Conservation (phyloP, 257 asterid species). For the Scutellaria minor region DNA sequence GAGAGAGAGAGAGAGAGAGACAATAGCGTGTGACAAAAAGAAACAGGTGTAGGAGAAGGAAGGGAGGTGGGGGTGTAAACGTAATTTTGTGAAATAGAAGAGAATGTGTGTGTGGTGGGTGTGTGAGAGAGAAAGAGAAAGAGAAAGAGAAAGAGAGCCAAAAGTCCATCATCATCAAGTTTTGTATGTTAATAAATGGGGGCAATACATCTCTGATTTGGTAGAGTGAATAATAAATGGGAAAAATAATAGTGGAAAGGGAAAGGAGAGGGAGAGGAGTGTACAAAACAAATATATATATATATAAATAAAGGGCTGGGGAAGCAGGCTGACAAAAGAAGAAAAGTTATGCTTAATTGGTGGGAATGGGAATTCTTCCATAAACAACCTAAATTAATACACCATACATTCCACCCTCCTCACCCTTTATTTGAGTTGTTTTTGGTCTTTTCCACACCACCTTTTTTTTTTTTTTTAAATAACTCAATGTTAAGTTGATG, state of each 20-base stretch:
- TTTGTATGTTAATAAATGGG: neutral
- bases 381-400: no score
- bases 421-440: neutral
- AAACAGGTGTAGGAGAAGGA: neutral
- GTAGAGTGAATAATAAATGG: no score
- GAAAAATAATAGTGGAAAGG: no score
- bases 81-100: no score
- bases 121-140: neutral
- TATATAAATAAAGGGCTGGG: neutral
- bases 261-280: no score
- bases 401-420: no score
- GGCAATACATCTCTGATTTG: neutral
- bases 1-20: constrained; percentile 25
- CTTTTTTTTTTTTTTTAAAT: no score
- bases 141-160: neutral
- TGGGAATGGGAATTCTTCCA: constrained; percentile 15
- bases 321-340: constrained; percentile 21
- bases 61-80: neutral
- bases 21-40: neutral
- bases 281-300: neutral
- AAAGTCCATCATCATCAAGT: neutral
- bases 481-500: no score
- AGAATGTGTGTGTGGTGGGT: no score
- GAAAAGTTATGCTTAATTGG: constrained; percentile 36
- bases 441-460: no score